phyloP scores from a whole-genome alignment of 225 moss, liverwort and hornwort genomes.

The Pleurozium schreberi region DNA sequence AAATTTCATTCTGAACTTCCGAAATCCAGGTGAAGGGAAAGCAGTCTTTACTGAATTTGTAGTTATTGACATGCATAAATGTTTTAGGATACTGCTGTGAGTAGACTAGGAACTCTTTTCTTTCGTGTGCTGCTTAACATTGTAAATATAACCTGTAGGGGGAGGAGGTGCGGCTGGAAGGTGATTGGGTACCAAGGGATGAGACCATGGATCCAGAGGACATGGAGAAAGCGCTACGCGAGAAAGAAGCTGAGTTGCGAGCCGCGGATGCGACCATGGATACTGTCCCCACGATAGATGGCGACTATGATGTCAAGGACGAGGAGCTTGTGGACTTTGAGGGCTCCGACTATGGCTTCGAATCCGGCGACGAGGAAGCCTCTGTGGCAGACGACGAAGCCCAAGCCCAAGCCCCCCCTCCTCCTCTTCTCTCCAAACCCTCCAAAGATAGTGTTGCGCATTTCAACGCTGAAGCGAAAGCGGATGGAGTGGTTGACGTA shows the following conservation, averaged over 20 bases:
- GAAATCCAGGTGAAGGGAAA: neutral
- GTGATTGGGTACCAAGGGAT: conserved; percentile 94
- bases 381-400: conserved; percentile 7
- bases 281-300: conserved; percentile 10
- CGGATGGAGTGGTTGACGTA: conserved; percentile 40
- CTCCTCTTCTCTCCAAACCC: neutral
- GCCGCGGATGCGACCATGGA: conserved; percentile 3
- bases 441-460: neutral
- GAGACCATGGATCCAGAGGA: conserved; percentile 70
- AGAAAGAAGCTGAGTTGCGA: conserved; percentile 77
- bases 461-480: neutral
- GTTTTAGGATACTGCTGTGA: neutral
- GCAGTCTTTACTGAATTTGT: neutral
- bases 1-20: neutral
- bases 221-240: conserved; percentile 37
- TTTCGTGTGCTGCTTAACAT: neutral
- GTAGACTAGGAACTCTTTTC: neutral
- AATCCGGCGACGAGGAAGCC: conserved; percentile 60
- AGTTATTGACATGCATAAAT: neutral
- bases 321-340: conserved; percentile 99
- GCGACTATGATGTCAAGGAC: conserved; percentile 72
- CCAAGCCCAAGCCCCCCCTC: neutral
- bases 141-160: conserved; percentile 34
- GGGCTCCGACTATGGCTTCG: conserved; percentile 90
- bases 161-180: conserved; percentile 92